Percentiles rank a stretch among this genome's conserved stretches.
These are phyloP conservation scores for Musa balbisiana DNA, from an alignment of 202 grass and related monocot species.

Conservation along the genomic window DNA sequence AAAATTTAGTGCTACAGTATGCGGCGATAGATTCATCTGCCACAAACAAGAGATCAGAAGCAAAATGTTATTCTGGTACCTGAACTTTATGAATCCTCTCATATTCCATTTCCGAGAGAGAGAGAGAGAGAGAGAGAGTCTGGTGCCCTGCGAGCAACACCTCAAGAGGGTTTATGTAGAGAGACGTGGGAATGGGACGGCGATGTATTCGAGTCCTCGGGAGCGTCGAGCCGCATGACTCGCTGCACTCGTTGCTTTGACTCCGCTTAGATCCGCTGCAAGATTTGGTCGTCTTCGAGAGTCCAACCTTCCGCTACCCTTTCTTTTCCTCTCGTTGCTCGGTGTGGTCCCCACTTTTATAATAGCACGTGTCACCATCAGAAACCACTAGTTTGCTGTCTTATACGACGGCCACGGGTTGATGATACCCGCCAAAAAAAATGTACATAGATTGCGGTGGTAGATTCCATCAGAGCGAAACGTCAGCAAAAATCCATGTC, in stretches of 20 bases:
- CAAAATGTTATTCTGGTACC: slow-evolving; percentile 22
- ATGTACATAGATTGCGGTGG: no score
- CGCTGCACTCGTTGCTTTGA: not conserved
- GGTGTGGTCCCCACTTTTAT: not conserved
- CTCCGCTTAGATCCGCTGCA: not conserved
- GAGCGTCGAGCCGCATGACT: not conserved
- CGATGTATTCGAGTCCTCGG: slow-evolving; percentile 14
- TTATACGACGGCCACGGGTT: no score
- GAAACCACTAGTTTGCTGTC: no score
- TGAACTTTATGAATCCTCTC: slow-evolving; percentile 84
- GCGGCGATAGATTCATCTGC: not conserved
- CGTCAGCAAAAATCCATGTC: not conserved
- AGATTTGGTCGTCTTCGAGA: not conserved
- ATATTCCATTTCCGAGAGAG: slow-evolving; percentile 43
- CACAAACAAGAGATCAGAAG: not conserved
- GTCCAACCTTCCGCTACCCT: not conserved
- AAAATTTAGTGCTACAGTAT: not conserved
- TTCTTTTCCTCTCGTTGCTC: not conserved
- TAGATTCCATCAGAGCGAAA: not conserved
- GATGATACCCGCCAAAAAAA: no score
- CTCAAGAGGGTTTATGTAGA: slow-evolving; percentile 1
- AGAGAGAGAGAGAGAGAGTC: slow-evolving; percentile 2
- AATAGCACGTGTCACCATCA: no score
- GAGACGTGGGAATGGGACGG: not conserved
- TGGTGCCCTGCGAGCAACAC: not conserved